A percentile compares a stretch with the other conserved stretches of the same genome.
Evolutionary conservation across 495 filamentous ascomycete species (phyloP).

Genomic region (Podospora tetraspora): DNA sequence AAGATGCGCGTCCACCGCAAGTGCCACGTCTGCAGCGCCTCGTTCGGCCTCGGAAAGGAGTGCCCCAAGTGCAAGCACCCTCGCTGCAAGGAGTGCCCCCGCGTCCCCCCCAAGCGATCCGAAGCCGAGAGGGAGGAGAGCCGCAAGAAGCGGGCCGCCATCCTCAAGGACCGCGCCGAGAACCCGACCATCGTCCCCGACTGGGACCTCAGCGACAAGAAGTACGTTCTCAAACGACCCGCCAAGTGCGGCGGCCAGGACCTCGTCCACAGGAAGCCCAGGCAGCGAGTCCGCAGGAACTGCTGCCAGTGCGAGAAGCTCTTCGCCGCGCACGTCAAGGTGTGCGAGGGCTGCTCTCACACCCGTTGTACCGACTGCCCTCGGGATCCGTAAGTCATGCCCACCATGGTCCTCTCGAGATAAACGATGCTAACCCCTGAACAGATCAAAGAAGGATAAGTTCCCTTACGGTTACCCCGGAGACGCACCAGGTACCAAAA

Average conservation of each 20-base stretch:
- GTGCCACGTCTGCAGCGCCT: constrained; percentile 68
- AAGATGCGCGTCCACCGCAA: constrained; percentile 84
- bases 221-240: constrained; percentile 52
- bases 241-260: constrained; percentile 65
- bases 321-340: constrained; percentile 46
- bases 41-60: constrained; percentile 57
- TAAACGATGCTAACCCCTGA: constrained; percentile 22
- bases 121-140: constrained; percentile 46
- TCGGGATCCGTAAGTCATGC: constrained; percentile 64
- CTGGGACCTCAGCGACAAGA: constrained; percentile 40
- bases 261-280: constrained; percentile 57
- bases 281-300: constrained; percentile 64
- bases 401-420: constrained; percentile 1
- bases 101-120: constrained; percentile 56
- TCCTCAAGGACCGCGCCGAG: constrained; percentile 46
- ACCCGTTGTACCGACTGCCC: constrained; percentile 77
- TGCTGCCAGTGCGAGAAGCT: constrained; percentile 71
- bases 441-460: constrained; percentile 63
- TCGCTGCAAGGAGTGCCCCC: constrained; percentile 76
- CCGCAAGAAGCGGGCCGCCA: constrained; percentile 39
- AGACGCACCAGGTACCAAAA: constrained; percentile 50
- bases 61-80: constrained; percentile 69
- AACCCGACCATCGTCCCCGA: constrained; percentile 43
- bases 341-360: constrained; percentile 67
- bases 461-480: constrained; percentile 75